A percentile compares a stretch with the other conserved stretches of the same genome.
phyloP scores from a whole-genome alignment of 805 yeast genomes.

The Ogataea paradorogensis region DNA sequence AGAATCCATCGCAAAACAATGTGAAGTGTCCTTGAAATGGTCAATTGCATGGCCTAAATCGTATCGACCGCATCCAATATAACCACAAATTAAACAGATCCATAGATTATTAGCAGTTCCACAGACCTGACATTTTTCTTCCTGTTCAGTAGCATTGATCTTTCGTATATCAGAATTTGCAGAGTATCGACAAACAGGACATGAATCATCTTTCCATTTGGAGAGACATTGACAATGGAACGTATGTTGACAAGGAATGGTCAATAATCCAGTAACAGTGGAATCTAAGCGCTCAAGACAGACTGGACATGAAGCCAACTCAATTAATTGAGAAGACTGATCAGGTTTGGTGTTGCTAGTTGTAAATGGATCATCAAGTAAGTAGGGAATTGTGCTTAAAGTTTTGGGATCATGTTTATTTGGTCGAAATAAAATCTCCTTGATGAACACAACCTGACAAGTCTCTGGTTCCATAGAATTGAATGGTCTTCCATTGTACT shows the following conservation, averaged over 20 bases:
- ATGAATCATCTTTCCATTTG: slow-evolving; percentile 85
- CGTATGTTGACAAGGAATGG: slow-evolving; percentile 91
- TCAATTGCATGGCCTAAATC: slow-evolving; percentile 81
- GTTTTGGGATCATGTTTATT: slow-evolving; percentile 22
- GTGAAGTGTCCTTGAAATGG: slow-evolving; percentile 74
- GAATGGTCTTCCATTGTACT: slow-evolving; percentile 70
- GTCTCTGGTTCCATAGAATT: slow-evolving; percentile 87
- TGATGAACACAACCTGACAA: slow-evolving; percentile 74
- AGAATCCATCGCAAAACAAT: slow-evolving; percentile 89
- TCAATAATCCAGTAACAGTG: slow-evolving; percentile 71
- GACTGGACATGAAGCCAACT: slow-evolving; percentile 90
- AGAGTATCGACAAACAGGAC: slow-evolving; percentile 88
- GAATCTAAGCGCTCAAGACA: slow-evolving; percentile 88
- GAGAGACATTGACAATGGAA: slow-evolving; percentile 86
- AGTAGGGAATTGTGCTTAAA: slow-evolving; percentile 53
- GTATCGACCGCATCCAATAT: slow-evolving; percentile 89
- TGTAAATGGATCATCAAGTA: slow-evolving; percentile 66
- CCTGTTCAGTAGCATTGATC: slow-evolving; percentile 27
- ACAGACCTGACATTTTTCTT: slow-evolving; percentile 54
- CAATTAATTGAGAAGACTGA: slow-evolving; percentile 31
- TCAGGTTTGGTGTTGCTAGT: background rate
- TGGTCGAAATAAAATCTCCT: slow-evolving; percentile 48
- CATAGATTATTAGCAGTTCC: slow-evolving; percentile 62
- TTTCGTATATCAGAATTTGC: slow-evolving; percentile 31
- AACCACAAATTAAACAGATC: slow-evolving; percentile 89